These are phyloP conservation scores for Fusarium brevicatenulatum DNA, from an alignment of 2,329 filamentous ascomycete genomes.

Conservation along the genomic window DNA sequence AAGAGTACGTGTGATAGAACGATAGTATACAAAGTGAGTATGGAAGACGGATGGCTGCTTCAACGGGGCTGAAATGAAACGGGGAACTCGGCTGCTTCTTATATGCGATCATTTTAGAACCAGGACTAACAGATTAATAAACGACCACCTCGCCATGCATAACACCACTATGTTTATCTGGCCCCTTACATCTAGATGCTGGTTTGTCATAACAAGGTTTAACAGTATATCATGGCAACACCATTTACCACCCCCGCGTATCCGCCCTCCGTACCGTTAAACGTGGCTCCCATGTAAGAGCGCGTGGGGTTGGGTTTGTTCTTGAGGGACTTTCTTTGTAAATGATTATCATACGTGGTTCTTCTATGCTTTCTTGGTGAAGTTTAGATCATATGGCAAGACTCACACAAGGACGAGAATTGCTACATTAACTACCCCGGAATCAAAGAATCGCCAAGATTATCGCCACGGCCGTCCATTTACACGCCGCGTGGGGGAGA, in stretches of 20 bases:
- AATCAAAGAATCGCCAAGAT: slow-evolving; percentile 1
- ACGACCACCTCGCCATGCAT: neutral
- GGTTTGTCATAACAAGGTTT: slow-evolving; percentile 19
- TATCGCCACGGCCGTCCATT: neutral
- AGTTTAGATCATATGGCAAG: neutral
- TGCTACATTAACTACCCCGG: neutral
- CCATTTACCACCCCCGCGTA: slow-evolving; percentile 19
- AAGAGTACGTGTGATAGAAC: neutral
- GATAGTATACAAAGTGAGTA: neutral
- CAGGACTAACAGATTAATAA: neutral
- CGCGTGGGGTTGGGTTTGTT: slow-evolving; percentile 14
- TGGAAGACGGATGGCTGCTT: neutral
- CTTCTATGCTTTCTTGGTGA: neutral
- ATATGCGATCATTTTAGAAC: neutral
- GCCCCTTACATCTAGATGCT: slow-evolving; percentile 4
- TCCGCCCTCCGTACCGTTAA: neutral
- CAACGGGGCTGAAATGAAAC: neutral
- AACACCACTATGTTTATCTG: slow-evolving; percentile 13
- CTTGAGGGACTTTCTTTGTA: neutral
- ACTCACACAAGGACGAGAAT: neutral
- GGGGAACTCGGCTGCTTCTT: neutral
- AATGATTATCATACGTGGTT: neutral
- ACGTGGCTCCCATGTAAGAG: slow-evolving; percentile 16
- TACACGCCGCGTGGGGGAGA: slow-evolving; percentile 28
- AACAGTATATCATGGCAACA: slow-evolving; percentile 12